Evolutionary conservation across 2,329 filamentous ascomycete species (phyloP), one percentile per base, ranked within the genome.

Genomic region (Tolypocladium tundrense): DNA sequence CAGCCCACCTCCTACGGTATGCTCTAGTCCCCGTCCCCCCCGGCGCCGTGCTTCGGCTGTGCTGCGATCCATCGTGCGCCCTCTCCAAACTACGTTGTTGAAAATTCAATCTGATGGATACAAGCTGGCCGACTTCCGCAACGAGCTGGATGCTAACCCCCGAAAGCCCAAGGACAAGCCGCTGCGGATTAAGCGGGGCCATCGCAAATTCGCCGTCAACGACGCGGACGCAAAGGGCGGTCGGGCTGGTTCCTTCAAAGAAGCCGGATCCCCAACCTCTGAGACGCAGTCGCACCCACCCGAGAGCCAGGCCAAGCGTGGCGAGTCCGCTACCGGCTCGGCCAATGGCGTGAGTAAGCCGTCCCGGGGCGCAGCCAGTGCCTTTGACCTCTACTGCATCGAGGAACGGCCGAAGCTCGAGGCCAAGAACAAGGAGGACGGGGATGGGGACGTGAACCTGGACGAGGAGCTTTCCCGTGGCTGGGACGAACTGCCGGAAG

Each of bases 1-100:
- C 8, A 90, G 87, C 67, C 88, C 88, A n/a, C 88, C 88, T 31
- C 88, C 88, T 50, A 91, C 88, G 66, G 87, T 89, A 83, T 63
- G 83, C 37, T 24, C 40, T 57, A 56, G 24, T 3, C 24, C 24
- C 24, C 24, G 24, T 41, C 55, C 48, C 45, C 53, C 58, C 54
- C 53, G 21, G 48, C 56, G 58, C 57, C 58, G 58, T 60, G 61
- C 65, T 55, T 58, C 57, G 59, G 60, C 54, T 43, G 40, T 60
- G 58, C 56, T 54, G 55, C 62, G 45, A 51, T 58, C 54, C 57
- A 62, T 60, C 58, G 33, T 27, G 21, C 60, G 52, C 64, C 62
- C 60, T 60, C 63, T 62, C 27, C 8, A 21, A 39, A 48, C 41
- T 37, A 24, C 67, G 24, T 51, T 68, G 60, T 70, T 70, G 68